Percentiles rank a stretch among this genome's conserved stretches.
These are phyloP conservation scores for Trichaptum fuscoviolaceum DNA, from an alignment of 768 basidiomycete species.

Conservation along the genomic window DNA sequence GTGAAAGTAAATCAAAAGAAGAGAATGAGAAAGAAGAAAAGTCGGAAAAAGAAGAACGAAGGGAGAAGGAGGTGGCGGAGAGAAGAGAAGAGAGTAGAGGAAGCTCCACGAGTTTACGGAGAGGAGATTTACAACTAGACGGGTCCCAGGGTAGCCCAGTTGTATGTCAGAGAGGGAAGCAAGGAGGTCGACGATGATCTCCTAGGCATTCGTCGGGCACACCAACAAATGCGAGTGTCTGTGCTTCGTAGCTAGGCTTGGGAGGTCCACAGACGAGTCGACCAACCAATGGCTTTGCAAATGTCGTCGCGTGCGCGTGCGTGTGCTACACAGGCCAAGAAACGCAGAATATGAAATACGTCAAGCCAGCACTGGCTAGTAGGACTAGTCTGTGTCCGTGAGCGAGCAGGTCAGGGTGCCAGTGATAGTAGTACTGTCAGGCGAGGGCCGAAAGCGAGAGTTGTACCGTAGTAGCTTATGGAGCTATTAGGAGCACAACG, in stretches of 20 bases:
- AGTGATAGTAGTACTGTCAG: too few species aligned
- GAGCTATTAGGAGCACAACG: background rate
- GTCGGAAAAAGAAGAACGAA: slow-evolving; percentile 14
- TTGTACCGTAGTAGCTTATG: background rate
- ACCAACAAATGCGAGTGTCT: background rate
- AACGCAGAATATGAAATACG: background rate
- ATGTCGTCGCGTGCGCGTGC: background rate
- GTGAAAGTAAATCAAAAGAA: slow-evolving; percentile 18
- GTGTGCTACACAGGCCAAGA: too few species aligned
- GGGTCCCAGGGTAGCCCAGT: background rate
- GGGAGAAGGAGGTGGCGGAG: slow-evolving; percentile 14
- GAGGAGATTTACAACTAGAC: slow-evolving; percentile 13
- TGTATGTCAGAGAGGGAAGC: background rate
- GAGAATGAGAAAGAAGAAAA: slow-evolving; percentile 15
- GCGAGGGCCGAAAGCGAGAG: too few species aligned
- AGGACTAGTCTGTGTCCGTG: too few species aligned
- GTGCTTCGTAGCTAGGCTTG: too few species aligned
- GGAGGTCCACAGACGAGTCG: background rate
- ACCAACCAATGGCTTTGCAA: background rate
- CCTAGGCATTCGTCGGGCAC: background rate
- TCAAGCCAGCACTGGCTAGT: too few species aligned
- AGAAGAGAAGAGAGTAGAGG: slow-evolving; percentile 9
- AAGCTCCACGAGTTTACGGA: too few species aligned
- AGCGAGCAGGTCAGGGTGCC: too few species aligned
- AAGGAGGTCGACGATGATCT: background rate